Conservation (phyloP, 768 basidiomycete species). For the Macrolepiota dolichaula region DNA sequence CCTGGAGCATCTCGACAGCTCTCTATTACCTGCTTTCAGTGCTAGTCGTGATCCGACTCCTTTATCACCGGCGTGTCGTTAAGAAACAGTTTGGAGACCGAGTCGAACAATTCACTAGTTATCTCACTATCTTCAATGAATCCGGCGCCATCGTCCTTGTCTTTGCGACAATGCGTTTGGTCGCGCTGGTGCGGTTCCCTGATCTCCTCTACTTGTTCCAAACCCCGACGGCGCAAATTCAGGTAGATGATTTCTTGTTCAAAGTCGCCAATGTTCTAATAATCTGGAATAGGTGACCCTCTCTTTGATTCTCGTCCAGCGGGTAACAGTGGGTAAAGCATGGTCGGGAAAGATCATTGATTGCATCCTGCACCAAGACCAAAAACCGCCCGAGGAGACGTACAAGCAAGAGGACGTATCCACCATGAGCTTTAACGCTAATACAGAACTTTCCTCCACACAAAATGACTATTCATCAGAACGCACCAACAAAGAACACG, state of each 20-base stretch:
- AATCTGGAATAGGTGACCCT: not conserved
- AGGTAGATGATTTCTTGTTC: not conserved
- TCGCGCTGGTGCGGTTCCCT: not conserved
- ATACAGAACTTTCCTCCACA: conserved; percentile 1
- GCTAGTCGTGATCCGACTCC: not conserved
- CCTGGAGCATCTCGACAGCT: conserved; percentile 3
- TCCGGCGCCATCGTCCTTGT: not conserved
- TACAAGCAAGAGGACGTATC: conserved; percentile 1
- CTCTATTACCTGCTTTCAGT: conserved; percentile 5
- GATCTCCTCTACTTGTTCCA: not conserved
- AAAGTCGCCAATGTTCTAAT: not conserved
- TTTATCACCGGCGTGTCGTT: not conserved
- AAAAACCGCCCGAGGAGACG: not conserved
- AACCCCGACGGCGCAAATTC: not conserved
- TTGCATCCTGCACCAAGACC: not conserved
- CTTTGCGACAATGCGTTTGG: conserved; percentile 2
- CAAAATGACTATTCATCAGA: conserved; percentile 3
- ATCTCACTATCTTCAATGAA: conserved; percentile 6
- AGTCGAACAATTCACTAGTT: not conserved
- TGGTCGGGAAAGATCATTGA: conserved; percentile 10
- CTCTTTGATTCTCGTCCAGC: conserved; percentile 5
- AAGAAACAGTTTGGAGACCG: not conserved
- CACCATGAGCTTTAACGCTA: conserved; percentile 9
- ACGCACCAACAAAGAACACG: not conserved
- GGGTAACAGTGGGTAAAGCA: not conserved